Percentiles rank a stretch among this genome's conserved stretches.
phyloP scores from a whole-genome alignment of 805 yeast species.

The Cephaloascus albidus region DNA sequence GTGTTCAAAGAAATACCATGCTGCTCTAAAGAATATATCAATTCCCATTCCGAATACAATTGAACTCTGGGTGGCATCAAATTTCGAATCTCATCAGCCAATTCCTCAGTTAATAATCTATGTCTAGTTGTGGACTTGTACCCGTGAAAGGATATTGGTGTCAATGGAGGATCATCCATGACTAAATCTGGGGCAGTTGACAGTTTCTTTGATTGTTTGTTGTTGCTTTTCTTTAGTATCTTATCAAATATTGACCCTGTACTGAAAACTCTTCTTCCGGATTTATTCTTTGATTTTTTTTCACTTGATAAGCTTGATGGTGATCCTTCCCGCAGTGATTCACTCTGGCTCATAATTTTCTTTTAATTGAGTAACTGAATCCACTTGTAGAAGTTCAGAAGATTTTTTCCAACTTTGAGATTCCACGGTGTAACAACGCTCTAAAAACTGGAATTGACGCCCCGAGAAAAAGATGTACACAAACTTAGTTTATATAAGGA shows the following conservation, averaged over 20 bases:
- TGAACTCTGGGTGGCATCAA: conserved; percentile 76
- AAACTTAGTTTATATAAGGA: too few relatives aligned
- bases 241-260: not conserved
- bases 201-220: not conserved
- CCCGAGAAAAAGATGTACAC: too few relatives aligned
- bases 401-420: too few relatives aligned
- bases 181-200: not conserved
- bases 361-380: too few relatives aligned
- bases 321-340: not conserved
- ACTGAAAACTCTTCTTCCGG: not conserved
- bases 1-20: conserved; percentile 86
- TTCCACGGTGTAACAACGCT: too few relatives aligned
- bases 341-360: not conserved
- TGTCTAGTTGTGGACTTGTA: conserved; percentile 50
- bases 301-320: not conserved
- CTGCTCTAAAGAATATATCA: conserved; percentile 81
- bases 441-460: too few relatives aligned
- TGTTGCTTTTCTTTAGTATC: not conserved
- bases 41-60: conserved; percentile 65
- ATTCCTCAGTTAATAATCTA: conserved; percentile 44
- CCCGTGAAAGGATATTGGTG: conserved; percentile 52
- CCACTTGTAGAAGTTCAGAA: too few relatives aligned
- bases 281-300: too few relatives aligned
- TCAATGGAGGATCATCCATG: conserved; percentile 30
- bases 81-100: conserved; percentile 68